phyloP scores from a whole-genome alignment of 805 yeast genomes.

The Tetrapisispora namnaoensis region DNA sequence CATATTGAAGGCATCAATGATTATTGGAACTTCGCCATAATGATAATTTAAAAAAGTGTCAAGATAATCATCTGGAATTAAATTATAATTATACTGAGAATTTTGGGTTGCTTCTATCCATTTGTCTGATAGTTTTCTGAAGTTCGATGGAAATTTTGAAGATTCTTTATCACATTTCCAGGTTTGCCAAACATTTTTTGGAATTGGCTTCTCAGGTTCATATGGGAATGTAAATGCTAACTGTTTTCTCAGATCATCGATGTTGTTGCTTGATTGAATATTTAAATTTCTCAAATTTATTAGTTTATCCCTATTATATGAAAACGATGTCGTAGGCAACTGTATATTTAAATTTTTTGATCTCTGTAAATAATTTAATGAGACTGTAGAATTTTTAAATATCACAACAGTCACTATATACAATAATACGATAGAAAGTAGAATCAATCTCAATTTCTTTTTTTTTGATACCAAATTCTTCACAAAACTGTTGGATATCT shows the following conservation, averaged over 20 bases:
- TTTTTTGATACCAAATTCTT: neutral
- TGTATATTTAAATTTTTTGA: neutral
- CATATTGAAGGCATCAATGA: conserved; percentile 59
- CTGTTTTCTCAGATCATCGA: conserved; percentile 32
- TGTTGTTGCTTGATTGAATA: neutral
- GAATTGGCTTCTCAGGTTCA: conserved; percentile 50
- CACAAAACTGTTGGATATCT: neutral
- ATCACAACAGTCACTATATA: neutral
- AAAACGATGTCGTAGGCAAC: conserved; percentile 21
- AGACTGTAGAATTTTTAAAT: neutral
- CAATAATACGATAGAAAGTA: neutral
- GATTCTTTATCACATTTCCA: conserved; percentile 69
- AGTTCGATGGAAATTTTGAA: conserved; percentile 44
- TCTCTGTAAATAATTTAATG: neutral
- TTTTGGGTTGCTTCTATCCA: conserved; percentile 48
- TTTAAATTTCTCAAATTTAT: conserved; percentile 12
- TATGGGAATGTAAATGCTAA: conserved; percentile 69
- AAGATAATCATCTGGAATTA: conserved; percentile 63
- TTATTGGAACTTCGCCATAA: conserved; percentile 65
- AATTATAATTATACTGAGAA: conserved; percentile 36
- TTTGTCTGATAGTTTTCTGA: conserved; percentile 39
- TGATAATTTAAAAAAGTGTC: conserved; percentile 44
- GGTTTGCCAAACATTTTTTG: conserved; percentile 85
- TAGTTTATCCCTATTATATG: conserved; percentile 1
- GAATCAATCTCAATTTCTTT: neutral